Evolutionary conservation across 1,139 yeast genomes (phyloP).

Genomic region (Pichia sp.): DNA sequence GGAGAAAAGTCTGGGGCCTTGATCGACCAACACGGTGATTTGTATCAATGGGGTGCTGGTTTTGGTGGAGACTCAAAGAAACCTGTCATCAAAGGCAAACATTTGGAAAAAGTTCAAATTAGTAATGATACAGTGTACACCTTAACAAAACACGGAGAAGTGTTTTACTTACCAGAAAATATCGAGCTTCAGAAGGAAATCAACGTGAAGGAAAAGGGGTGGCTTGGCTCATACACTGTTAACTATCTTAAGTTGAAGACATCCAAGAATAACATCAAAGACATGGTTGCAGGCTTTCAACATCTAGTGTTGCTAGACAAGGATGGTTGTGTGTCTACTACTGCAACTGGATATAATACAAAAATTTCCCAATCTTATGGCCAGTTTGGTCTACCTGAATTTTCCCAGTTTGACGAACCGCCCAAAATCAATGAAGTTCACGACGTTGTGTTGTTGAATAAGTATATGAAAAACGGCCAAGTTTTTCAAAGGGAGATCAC

Average conservation of each 20-base stretch:
- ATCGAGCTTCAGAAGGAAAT: slow-evolving; percentile 21
- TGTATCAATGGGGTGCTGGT: slow-evolving; percentile 62
- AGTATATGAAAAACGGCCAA: slow-evolving; percentile 31
- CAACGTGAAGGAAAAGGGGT: slow-evolving; percentile 16
- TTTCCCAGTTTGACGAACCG: slow-evolving; percentile 56
- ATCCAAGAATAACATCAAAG: slow-evolving; percentile 34
- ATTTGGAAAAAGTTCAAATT: slow-evolving; percentile 42
- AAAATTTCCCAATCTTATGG: slow-evolving; percentile 48
- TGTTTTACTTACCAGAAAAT: slow-evolving; percentile 47
- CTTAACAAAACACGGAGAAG: slow-evolving; percentile 48
- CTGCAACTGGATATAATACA: slow-evolving; percentile 46
- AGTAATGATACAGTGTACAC: slow-evolving; percentile 59
- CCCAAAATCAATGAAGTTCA: slow-evolving; percentile 41
- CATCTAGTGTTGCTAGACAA: slow-evolving; percentile 64
- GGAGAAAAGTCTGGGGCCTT: slow-evolving; percentile 55
- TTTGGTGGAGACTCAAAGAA: slow-evolving; percentile 25
- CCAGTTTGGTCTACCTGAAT: slow-evolving; percentile 75
- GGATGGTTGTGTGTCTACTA: slow-evolving; percentile 60
- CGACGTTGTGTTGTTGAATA: slow-evolving; percentile 36
- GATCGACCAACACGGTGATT: slow-evolving; percentile 64
- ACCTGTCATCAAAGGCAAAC: slow-evolving; percentile 44
- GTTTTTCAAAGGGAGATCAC: slow-evolving; percentile 45
- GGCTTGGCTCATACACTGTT: slow-evolving; percentile 19
- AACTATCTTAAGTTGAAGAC: slow-evolving; percentile 23
- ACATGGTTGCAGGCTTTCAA: slow-evolving; percentile 53